Conservation (phyloP, 768 basidiomycete genomes). For the Galerina marginata region DNA sequence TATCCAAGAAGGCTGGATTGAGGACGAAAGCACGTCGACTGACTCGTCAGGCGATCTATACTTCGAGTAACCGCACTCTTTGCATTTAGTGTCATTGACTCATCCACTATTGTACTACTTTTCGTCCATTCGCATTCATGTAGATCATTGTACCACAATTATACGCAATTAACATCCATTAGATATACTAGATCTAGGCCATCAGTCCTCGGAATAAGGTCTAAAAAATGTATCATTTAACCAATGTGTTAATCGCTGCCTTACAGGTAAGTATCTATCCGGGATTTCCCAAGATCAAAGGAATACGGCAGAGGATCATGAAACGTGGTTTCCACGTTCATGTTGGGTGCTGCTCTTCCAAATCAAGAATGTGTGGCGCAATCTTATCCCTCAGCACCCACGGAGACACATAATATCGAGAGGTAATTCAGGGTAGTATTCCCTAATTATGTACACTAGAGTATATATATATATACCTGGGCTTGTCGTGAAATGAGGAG, state of each 20-base stretch:
- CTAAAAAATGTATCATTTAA: too few relatives aligned
- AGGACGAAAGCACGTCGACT: conserved; percentile 18
- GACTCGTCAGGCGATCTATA: conserved; percentile 10
- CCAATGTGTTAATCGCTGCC: too few relatives aligned
- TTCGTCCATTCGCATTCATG: background rate
- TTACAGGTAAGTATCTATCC: too few relatives aligned
- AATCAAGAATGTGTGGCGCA: conserved; percentile 15
- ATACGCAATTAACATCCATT: background rate
- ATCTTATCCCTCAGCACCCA: background rate
- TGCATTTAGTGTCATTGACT: background rate
- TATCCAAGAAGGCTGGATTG: conserved; percentile 53
- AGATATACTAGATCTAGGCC: background rate
- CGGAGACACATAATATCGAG: background rate
- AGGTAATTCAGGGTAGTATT: background rate
- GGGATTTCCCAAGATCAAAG: too few relatives aligned
- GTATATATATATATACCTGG: conserved; percentile 7
- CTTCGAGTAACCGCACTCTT: background rate
- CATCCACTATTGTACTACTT: too few relatives aligned
- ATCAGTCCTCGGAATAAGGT: background rate
- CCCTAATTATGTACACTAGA: conserved; percentile 10
- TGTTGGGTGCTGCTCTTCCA: background rate
- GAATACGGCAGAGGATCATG: background rate
- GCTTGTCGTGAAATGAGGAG: background rate
- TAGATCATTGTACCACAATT: background rate
- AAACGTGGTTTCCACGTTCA: background rate